Evolutionary conservation across 441 rosid species (phyloP).

Genomic region (Populus hybrid): DNA sequence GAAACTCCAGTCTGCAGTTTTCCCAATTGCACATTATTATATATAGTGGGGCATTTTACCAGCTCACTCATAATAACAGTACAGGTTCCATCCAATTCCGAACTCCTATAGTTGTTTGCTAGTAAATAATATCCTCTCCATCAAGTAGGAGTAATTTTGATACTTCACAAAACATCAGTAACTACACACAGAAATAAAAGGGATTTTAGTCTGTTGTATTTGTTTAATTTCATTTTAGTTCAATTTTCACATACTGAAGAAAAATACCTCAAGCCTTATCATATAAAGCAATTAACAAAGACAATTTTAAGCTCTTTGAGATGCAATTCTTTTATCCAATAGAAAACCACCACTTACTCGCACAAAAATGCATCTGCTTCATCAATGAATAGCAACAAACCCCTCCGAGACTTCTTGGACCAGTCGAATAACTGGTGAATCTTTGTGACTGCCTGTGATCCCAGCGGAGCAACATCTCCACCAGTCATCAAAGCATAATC

Average conservation of each 20-base stretch:
- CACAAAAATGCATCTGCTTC: slow-evolving; percentile 94
- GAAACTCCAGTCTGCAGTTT: too few species aligned
- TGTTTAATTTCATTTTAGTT: background rate
- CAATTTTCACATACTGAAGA: background rate
- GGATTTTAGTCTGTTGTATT: background rate
- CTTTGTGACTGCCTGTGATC: slow-evolving; percentile 96
- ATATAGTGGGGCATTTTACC: too few species aligned
- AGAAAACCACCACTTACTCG: slow-evolving; percentile 61
- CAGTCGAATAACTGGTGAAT: slow-evolving; percentile 95
- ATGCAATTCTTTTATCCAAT: background rate
- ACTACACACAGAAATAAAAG: background rate
- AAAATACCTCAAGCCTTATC: background rate
- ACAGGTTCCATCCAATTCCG: too few species aligned
- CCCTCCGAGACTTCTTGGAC: slow-evolving; percentile 86
- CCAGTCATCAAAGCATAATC: slow-evolving; percentile 99
- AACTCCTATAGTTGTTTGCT: too few species aligned
- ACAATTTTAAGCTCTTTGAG: background rate
- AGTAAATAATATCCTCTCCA: too few species aligned
- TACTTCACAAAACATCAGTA: too few species aligned
- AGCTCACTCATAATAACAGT: too few species aligned
- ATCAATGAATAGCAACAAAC: slow-evolving; percentile 80
- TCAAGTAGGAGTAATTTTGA: too few species aligned
- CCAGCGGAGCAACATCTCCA: slow-evolving; percentile 98
- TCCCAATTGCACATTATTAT: too few species aligned
- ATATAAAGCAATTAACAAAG: background rate